Evolutionary conservation across 495 filamentous ascomycete genomes (phyloP).

Genomic region (Geoglossum glabrum): DNA sequence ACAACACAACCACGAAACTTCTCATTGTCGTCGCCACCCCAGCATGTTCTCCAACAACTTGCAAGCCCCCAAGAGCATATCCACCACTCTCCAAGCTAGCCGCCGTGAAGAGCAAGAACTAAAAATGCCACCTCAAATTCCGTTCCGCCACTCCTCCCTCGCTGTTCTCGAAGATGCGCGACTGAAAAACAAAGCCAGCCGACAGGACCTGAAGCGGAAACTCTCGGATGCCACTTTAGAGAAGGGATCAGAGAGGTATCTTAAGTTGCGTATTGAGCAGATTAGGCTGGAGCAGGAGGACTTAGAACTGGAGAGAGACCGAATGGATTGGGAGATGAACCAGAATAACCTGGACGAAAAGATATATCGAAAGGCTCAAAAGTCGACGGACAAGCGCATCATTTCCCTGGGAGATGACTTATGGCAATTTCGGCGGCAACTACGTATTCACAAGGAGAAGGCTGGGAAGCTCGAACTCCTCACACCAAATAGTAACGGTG

Average conservation of each 20-base stretch:
- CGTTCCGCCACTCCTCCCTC: neutral
- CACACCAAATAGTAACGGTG: neutral
- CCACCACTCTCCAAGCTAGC: neutral
- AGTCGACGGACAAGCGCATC: neutral
- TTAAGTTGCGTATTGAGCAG: too few species aligned
- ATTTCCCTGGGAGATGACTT: constrained; percentile 1
- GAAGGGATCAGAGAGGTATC: too few species aligned
- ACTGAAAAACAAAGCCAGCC: neutral
- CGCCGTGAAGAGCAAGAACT: neutral
- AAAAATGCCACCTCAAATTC: neutral
- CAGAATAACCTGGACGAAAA: too few species aligned
- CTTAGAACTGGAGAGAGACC: too few species aligned
- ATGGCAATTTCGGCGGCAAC: neutral
- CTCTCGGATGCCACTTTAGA: too few species aligned
- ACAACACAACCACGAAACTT: too few species aligned
- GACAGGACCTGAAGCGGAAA: neutral
- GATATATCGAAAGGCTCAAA: too few species aligned
- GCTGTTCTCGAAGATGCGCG: neutral
- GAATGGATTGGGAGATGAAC: too few species aligned
- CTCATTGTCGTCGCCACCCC: neutral
- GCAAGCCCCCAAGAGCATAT: neutral
- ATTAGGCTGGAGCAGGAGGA: too few species aligned
- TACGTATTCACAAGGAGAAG: neutral
- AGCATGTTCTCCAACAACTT: neutral
- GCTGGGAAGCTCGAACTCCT: neutral